Base-by-base conservation (phyloP, 306 rosid genomes). In the Oxytropis ochrocephala region DNA sequence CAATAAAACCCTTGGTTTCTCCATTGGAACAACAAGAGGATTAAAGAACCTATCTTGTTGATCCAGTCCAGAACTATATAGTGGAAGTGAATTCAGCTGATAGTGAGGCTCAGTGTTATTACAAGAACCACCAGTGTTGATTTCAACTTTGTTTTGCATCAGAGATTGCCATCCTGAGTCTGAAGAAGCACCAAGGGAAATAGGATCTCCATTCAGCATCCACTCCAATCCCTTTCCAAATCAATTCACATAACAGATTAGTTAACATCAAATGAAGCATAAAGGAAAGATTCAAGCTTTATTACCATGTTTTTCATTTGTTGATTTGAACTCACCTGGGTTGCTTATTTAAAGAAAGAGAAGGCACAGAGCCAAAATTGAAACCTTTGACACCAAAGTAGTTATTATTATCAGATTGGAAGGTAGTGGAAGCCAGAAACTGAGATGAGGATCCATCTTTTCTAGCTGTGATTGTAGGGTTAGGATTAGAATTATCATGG, bases 1-100 rank as follows among this genome's bases (percentile, higher is more conserved):
- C 96, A 60, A 88, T 85, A 72, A 82, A 90, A 55, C 78, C 66
- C 85, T 82, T 58, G 90, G 85, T 58, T 85, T 76, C 60, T 75
- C 81, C 64, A 77, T 43, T 13, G 80, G 79, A 66, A 69, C 71
- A 64, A 73, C 19, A 10, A 83, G 84, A 9, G 89, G 82, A 60
- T 80, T 74, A 6, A 77, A 63, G 71, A 80, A 82, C 43, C 52
- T 67, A 27, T 68, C 78, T 0, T 75, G 89, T 27, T 78, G 85
- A 3, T 78, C 69, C 49, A 80, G 57, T 29, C 65, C 80, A 29
- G 83, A 38, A 24, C 39, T 66, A 65, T 86, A 79, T 35, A 66
- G 59, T 1, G 79, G 46, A 54, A 64, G 78, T 0, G 91, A 83
- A 68, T 84, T 87, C 52, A 80, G 29, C 29, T 24, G 75, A 57